Evolutionary conservation across 805 yeast species (phyloP).

Genomic region (Myxozyma sirexii): DNA sequence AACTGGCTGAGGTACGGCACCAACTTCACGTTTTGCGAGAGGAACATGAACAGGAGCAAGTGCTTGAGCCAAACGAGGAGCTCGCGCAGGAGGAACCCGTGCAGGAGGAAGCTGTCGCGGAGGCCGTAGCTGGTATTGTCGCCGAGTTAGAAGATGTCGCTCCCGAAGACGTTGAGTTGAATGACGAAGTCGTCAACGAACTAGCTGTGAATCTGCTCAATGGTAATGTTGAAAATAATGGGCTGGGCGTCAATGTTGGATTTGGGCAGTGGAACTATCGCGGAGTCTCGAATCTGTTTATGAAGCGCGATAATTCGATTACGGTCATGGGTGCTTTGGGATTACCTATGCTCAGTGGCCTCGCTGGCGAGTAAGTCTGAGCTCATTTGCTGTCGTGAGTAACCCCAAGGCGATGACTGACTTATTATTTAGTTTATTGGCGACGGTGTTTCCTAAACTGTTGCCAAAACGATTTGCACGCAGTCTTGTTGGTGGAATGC

Average conservation of each 20-base stretch:
- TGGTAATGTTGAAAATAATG: background rate
- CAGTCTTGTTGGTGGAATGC: constrained; percentile 22
- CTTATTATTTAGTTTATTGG: constrained; percentile 7
- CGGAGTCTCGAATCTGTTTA: background rate
- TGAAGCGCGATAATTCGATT: constrained; percentile 3
- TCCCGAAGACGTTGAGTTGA: background rate
- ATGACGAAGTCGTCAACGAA: background rate
- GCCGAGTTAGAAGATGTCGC: background rate
- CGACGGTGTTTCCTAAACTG: constrained; percentile 7
- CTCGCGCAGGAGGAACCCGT: too few species aligned
- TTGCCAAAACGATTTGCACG: constrained; percentile 9
- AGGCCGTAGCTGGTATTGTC: too few species aligned
- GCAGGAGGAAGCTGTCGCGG: too few species aligned
- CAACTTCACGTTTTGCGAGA: background rate
- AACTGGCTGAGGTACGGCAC: background rate
- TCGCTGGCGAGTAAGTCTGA: constrained; percentile 22
- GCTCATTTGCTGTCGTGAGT: too few species aligned
- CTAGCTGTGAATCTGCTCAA: background rate
- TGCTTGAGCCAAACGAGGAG: too few species aligned
- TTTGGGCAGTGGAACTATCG: constrained; percentile 4
- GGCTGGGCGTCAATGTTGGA: background rate
- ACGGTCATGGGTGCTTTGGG: constrained; percentile 21
- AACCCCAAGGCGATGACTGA: constrained; percentile 1
- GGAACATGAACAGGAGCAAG: background rate
- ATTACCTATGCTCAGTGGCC: constrained; percentile 20